These are phyloP conservation scores for Lactarius quietus DNA, from an alignment of 768 basidiomycete species.

Conservation along the genomic window DNA sequence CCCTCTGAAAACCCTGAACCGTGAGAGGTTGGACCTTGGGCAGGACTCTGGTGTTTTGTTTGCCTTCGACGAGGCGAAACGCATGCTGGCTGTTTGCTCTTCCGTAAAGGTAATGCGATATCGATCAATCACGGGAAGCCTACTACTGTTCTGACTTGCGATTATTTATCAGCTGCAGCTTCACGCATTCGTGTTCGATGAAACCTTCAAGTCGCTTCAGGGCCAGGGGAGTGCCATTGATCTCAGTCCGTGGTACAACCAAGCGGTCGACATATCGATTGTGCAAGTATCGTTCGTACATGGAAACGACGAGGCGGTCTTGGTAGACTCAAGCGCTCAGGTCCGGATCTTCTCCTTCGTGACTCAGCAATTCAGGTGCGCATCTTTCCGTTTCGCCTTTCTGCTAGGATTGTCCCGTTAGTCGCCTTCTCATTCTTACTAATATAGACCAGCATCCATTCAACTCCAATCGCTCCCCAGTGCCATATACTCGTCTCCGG, in stretches of 20 bases:
- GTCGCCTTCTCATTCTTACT: neutral
- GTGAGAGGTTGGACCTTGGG: conserved; percentile 43
- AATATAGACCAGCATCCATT: conserved; percentile 42
- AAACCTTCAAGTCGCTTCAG: conserved; percentile 33
- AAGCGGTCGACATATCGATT: conserved; percentile 30
- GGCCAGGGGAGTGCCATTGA: conserved; percentile 40
- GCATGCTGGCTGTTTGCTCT: conserved; percentile 45
- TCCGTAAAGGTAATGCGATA: conserved; percentile 37
- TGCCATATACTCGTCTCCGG: conserved; percentile 44
- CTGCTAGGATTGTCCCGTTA: too few relatives aligned
- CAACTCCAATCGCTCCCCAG: conserved; percentile 36
- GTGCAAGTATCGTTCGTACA: conserved; percentile 42
- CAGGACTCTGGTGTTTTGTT: conserved; percentile 34
- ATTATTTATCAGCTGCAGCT: conserved; percentile 31
- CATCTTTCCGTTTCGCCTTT: neutral
- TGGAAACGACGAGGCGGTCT: conserved; percentile 48
- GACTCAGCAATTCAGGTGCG: conserved; percentile 51
- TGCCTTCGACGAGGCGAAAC: conserved; percentile 50
- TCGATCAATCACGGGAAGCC: neutral
- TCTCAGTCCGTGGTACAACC: conserved; percentile 42
- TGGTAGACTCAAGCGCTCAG: conserved; percentile 43
- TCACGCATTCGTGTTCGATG: conserved; percentile 38
- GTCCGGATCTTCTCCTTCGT: conserved; percentile 29
- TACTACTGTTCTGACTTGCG: neutral
- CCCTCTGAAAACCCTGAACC: conserved; percentile 33